Base-by-base conservation (phyloP, 2,329 filamentous ascomycete genomes). In the Fusarium lyarnte region DNA sequence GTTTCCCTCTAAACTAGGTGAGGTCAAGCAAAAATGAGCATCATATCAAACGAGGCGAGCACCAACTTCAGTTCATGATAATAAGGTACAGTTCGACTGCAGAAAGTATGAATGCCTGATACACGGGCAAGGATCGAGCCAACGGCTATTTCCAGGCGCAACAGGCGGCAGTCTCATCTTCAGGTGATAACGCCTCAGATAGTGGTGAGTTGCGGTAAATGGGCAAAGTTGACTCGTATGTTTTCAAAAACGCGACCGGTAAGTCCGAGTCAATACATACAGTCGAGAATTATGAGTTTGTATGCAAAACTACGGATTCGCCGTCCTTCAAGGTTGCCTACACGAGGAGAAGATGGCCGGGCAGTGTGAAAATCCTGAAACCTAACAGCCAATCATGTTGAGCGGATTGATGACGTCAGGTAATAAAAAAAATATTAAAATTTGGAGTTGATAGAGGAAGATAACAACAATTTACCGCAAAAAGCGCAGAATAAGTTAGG, bases 321-420 rank as follows among this genome's bases (percentile, higher is more conserved):
- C 70, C 70, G 70, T 51, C 49, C 46, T 53, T 68, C 59, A 73
- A 45, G 59, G 69, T 70, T 72, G 58, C 45, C 58, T 58, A 47
- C 45, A 69, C 41, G 41, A 58, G 47, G 49, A 70, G 49, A 63
- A 70, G 49, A 63, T 61, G 59, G 61, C 54, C 54, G 67, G 55
- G 58, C 59, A 67, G 57, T 53, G 69, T 75, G 64, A 73, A 76
- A 71, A 69, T 62, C 54, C 42, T 63, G 58, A 66, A 69, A 58
- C 21, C 31, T 23, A 38, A 25, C 29, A 57, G 47, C 76, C 76
- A 77, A 77, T 77, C 69, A 77, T 12, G 31, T 14, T 35, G 33
- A 27, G 23, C 41, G 38, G 55, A 72, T 71, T 73, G 59, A 77
- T 77, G 76, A 77, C 76, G 76, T 77, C 76, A 77, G 36, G 54